Conservation (phyloP, 176 grass and related monocot genomes). For the Eragrostis curvula region DNA sequence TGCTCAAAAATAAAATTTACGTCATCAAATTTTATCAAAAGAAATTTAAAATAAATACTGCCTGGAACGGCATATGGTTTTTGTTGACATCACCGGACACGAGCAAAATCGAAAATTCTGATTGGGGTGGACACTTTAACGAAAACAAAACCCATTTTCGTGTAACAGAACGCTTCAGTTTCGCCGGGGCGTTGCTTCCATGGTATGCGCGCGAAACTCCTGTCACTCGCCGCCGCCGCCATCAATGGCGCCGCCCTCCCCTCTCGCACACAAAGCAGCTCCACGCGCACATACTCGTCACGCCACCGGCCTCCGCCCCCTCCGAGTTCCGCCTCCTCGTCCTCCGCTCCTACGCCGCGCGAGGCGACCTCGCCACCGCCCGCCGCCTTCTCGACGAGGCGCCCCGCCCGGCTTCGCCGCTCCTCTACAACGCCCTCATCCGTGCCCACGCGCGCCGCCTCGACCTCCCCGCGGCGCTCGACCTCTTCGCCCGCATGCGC, state of each 20-base stretch:
- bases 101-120: too few relatives aligned
- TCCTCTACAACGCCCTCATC: conserved; percentile 71
- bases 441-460: conserved; percentile 54
- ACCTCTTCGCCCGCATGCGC: conserved; percentile 54
- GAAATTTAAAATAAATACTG: too few relatives aligned
- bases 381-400: conserved; percentile 53
- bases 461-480: conserved; percentile 40
- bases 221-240: conserved; percentile 14
- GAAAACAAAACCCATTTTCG: too few relatives aligned
- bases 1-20: too few relatives aligned
- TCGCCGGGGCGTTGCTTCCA: background rate
- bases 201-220: conserved; percentile 40
- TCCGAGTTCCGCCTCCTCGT: conserved; percentile 47
- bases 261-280: conserved; percentile 54
- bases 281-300: conserved; percentile 51
- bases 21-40: too few relatives aligned
- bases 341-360: conserved; percentile 54
- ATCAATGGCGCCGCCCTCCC: conserved; percentile 11
- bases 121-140: too few relatives aligned
- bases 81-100: too few relatives aligned
- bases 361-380: conserved; percentile 48
- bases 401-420: conserved; percentile 36
- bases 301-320: background rate
- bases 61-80: too few relatives aligned
- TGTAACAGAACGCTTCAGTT: background rate